Base-by-base conservation (phyloP, 768 basidiomycete species). In the Trametes cubensis region DNA sequence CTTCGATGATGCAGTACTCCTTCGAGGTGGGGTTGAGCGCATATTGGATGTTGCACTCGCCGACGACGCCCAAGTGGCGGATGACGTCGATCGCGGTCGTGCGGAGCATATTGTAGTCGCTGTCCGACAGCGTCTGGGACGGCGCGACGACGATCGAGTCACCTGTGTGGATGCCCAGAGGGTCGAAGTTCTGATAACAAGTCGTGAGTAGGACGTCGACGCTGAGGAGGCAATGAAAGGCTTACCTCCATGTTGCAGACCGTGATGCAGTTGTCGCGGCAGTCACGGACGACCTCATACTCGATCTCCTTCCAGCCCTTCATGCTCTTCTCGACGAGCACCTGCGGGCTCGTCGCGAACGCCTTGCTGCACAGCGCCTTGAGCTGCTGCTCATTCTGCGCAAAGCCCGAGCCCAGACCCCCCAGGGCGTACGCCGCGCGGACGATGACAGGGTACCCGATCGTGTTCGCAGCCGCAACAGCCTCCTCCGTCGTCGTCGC, bases 221-320 rank as follows among this genome's bases (percentile, higher is more conserved):
- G 30, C n/a, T 1, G 4, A 38, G 34, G 30, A 44, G 58, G 20
- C 30, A 39, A 26, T 20, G 15, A 13, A 50, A n/a, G 11, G 73
- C 89, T 60, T 50, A 95, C 95, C 92, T 99, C 96, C 96, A 99
- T 99, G 80, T 99, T 99, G 78, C 96, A 99, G 65, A 98, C 96
- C 0, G 95, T 96, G 78, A 98, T 98, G 73, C 96, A 98, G 73
- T 99, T 99, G 73, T 98, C 93, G 64, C 92, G 83, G 78, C 95
- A 98, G 76, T 99, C 96, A 61, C 96, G 84, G 13, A 98, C 96
- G 52, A 99, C 96, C 73, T 99, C 96, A 69, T 99, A 99, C 79
- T 99, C 96, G 67, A 99, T 96, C 80, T 99, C 96, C 78, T 99
- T 98, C 96, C 96, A 99, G 2, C 96, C 96, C 78, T 98, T 98